Conservation (phyloP, 2,329 filamentous ascomycete genomes). For the Sarocladium oryzae region DNA sequence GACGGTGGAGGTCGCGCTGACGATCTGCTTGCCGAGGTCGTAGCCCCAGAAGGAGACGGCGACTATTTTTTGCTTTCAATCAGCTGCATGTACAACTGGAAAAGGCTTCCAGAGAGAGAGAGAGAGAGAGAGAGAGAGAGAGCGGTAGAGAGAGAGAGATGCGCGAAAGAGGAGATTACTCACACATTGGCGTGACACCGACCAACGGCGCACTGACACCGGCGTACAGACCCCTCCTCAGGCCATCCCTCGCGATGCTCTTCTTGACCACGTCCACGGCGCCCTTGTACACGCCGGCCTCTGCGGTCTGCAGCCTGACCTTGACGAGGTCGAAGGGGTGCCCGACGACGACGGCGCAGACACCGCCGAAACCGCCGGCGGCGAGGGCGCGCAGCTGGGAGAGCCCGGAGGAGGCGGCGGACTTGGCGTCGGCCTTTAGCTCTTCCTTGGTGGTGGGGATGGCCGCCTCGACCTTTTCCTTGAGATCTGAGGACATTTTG, state of each 20-base stretch:
- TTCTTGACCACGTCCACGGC: constrained; percentile 89
- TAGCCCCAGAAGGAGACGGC: constrained; percentile 79
- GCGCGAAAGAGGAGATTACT: constrained; percentile 31
- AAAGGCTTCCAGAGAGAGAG: neutral
- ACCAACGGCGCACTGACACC: constrained; percentile 92
- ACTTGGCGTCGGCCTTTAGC: constrained; percentile 26
- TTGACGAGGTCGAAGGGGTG: constrained; percentile 98
- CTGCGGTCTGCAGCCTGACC: constrained; percentile 92
- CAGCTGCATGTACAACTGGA: too few species aligned
- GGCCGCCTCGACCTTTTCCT: constrained; percentile 39
- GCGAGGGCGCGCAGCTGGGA: constrained; percentile 70
- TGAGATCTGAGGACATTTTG: constrained; percentile 18
- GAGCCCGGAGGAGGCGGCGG: constrained; percentile 27
- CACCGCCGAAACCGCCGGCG: constrained; percentile 85
- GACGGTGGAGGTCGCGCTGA: constrained; percentile 60
- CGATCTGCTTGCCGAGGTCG: constrained; percentile 87
- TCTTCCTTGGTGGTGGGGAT: constrained; percentile 38
- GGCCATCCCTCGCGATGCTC: constrained; percentile 79
- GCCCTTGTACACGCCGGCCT: constrained; percentile 83
- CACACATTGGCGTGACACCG: constrained; percentile 98
- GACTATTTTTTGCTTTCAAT: too few species aligned
- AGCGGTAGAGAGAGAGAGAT: too few species aligned
- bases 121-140: neutral
- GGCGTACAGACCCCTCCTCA: constrained; percentile 81
- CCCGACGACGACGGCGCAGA: constrained; percentile 89